Percentiles rank a stretch among this genome's conserved stretches.
Evolutionary conservation across 495 filamentous ascomycete species (phyloP).

Genomic region (Staphylotrichum longicolle): DNA sequence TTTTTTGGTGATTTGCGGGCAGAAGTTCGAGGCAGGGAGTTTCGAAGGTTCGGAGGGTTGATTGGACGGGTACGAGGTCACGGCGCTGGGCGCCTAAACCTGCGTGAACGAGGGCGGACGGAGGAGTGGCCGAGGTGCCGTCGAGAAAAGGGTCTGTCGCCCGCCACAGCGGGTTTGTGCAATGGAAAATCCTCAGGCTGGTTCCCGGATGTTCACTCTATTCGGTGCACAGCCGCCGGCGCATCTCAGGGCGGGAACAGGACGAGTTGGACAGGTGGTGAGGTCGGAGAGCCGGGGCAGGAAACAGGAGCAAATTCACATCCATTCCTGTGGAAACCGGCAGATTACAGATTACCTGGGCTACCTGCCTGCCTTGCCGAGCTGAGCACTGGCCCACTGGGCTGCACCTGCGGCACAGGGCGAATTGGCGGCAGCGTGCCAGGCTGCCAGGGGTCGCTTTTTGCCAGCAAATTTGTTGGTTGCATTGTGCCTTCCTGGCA

Average conservation of each 20-base stretch:
- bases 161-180: constrained; percentile 11
- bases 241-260: constrained; percentile 11
- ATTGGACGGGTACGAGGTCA: constrained; percentile 29
- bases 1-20: constrained; percentile 24
- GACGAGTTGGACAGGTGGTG: constrained; percentile 14
- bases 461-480: constrained; percentile 19
- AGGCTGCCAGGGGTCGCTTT: constrained; percentile 20
- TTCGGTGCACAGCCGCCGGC: constrained; percentile 8
- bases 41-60: constrained; percentile 25
- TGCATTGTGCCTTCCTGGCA: constrained; percentile 8
- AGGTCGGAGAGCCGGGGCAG: constrained; percentile 11
- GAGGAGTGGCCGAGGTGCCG: neutral
- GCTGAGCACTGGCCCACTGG: constrained; percentile 35
- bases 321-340: constrained; percentile 39
- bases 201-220: neutral
- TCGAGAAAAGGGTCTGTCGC: constrained; percentile 1
- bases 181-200: neutral
- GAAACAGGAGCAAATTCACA: constrained; percentile 32
- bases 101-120: constrained; percentile 8
- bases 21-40: constrained; percentile 18
- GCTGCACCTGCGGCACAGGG: constrained; percentile 24
- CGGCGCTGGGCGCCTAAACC: constrained; percentile 19
- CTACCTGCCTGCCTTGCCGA: neutral
- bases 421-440: constrained; percentile 19
- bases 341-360: constrained; percentile 27